Evolutionary conservation across 345 rosid genomes (phyloP).

Genomic region (Dimocarpus longan): DNA sequence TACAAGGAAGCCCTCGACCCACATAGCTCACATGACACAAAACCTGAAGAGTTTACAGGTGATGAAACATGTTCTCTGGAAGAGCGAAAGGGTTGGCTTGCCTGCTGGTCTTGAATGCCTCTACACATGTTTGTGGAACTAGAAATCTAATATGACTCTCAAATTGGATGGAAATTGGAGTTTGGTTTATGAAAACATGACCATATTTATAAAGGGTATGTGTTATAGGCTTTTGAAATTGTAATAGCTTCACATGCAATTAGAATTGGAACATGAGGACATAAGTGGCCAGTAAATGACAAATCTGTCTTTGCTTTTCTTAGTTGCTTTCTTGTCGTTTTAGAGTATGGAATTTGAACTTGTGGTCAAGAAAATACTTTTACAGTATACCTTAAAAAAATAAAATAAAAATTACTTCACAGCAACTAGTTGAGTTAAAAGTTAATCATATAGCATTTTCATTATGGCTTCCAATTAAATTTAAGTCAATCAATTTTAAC

Average conservation of each 20-base stretch:
- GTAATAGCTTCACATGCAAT: slow-evolving; percentile 6
- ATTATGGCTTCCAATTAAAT: too few relatives aligned
- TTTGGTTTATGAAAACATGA: neutral
- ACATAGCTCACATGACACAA: slow-evolving; percentile 67
- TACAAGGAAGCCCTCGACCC: slow-evolving; percentile 55
- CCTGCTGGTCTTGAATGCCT: slow-evolving; percentile 35
- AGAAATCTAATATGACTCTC: neutral
- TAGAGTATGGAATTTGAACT: slow-evolving; percentile 8
- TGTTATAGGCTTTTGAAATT: neutral
- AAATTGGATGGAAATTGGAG: slow-evolving; percentile 4
- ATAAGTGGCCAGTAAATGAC: slow-evolving; percentile 29
- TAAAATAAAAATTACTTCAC: neutral
- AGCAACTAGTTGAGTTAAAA: neutral
- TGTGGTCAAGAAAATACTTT: slow-evolving; percentile 38
- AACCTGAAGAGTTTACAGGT: slow-evolving; percentile 7
- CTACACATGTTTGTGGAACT: slow-evolving; percentile 49
- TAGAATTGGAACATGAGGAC: slow-evolving; percentile 21
- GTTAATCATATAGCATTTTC: neutral
- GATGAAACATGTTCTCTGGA: slow-evolving; percentile 18
- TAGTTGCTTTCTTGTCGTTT: neutral
- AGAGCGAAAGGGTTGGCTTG: slow-evolving; percentile 21
- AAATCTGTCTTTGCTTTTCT: slow-evolving; percentile 16
- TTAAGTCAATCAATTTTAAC: neutral
- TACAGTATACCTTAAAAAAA: too few relatives aligned
- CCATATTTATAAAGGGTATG: slow-evolving; percentile 4